phyloP scores from a whole-genome alignment of 1,284 basidiomycete species.

The Ganoderma leucocontextum region DNA sequence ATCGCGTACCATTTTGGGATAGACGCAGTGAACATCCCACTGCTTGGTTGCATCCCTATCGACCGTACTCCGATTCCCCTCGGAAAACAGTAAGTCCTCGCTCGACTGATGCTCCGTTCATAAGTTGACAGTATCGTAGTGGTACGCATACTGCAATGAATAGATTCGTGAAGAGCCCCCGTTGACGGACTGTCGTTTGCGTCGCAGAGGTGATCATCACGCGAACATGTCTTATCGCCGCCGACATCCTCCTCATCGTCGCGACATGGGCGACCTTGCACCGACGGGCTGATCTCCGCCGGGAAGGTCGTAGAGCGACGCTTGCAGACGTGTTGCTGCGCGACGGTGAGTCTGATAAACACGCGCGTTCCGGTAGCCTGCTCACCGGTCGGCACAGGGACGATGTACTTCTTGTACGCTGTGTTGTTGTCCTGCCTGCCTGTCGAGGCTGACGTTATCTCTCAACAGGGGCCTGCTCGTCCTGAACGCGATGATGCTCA shows the following conservation, averaged over 20 bases:
- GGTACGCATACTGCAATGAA: not conserved
- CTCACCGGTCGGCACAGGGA: not conserved
- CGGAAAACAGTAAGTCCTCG: not conserved
- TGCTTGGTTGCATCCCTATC: not conserved
- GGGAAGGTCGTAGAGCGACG: not conserved
- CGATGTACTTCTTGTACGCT: slow-evolving; percentile 1
- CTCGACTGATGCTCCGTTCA: no score
- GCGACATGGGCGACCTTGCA: not conserved
- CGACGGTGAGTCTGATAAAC: not conserved
- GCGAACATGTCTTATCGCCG: not conserved
- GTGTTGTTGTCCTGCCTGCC: no score
- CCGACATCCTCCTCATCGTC: not conserved
- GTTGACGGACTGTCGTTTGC: not conserved
- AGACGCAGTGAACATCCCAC: not conserved
- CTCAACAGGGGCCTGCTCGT: not conserved
- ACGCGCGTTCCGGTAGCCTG: not conserved
- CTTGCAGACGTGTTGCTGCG: slow-evolving; percentile 1
- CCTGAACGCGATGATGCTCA: not conserved
- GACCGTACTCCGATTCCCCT: not conserved
- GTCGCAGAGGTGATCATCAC: not conserved
- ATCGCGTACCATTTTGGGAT: slow-evolving; percentile 1
- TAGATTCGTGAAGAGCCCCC: no score
- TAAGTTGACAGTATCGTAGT: not conserved
- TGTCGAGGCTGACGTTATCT: not conserved
- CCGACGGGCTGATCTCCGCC: not conserved